Conservation (phyloP, 176 grass and related monocot species). For the Carex parvula region DNA sequence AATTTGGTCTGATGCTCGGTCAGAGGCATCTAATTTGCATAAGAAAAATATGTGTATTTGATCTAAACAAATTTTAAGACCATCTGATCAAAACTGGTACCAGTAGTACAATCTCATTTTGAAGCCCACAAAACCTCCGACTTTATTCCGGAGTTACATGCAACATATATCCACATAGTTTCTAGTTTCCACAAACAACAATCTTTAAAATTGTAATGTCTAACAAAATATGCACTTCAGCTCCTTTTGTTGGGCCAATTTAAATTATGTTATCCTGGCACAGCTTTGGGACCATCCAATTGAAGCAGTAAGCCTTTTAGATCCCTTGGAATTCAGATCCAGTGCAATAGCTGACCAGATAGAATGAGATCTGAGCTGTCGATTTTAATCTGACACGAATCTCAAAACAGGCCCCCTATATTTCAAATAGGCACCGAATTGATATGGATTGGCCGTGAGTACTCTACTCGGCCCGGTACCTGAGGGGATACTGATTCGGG, state of each 20-base stretch:
- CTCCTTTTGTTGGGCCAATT: background rate
- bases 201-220: background rate
- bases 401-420: no score
- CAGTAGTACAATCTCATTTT: background rate
- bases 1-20: no score
- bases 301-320: background rate
- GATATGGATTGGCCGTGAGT: no score
- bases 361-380: no score
- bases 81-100: background rate
- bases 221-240: background rate
- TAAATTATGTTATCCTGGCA: background rate
- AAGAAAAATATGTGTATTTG: no score
- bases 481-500: no score
- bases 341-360: no score
- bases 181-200: background rate
- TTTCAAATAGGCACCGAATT: no score
- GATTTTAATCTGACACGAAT: no score
- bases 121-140: background rate
- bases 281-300: background rate
- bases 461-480: no score
- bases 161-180: background rate
- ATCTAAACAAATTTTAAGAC: background rate
- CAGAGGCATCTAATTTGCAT: no score
- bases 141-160: background rate
- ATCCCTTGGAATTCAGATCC: background rate